These are phyloP conservation scores for Xylariaceae sp. DNA, from an alignment of 2,329 filamentous ascomycete species.

Conservation along the genomic window DNA sequence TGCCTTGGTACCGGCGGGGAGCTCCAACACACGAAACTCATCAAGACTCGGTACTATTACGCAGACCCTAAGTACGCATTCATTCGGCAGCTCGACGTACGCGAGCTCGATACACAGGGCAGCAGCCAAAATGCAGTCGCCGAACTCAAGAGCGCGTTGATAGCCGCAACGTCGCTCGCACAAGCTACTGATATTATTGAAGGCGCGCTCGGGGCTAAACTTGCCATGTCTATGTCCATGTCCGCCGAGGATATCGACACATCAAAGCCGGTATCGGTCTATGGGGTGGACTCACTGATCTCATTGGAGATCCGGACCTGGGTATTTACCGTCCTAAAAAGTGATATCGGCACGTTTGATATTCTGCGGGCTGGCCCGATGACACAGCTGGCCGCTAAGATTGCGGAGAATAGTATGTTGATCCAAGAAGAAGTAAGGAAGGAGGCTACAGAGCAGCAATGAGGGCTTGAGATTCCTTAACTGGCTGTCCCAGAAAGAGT, in stretches of 20 bases:
- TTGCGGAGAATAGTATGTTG: neutral
- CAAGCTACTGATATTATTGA: neutral
- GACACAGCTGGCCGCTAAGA: neutral
- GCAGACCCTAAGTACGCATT: neutral
- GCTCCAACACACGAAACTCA: conserved; percentile 5
- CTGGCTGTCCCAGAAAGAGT: too few relatives aligned
- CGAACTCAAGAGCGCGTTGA: neutral
- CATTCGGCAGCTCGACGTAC: neutral
- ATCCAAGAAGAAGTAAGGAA: neutral
- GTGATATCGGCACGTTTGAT: neutral
- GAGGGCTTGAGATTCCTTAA: too few relatives aligned
- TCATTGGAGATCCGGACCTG: neutral
- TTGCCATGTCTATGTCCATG: conserved; percentile 1
- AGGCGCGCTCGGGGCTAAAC: neutral
- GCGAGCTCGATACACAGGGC: neutral
- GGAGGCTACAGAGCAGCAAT: neutral
- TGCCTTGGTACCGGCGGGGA: conserved; percentile 4
- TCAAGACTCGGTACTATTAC: conserved; percentile 5
- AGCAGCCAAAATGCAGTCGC: neutral
- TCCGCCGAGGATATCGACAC: neutral
- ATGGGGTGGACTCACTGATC: neutral
- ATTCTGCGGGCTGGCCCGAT: neutral
- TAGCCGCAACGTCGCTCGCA: neutral
- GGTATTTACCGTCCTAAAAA: neutral
- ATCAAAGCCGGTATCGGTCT: neutral